Evolutionary conservation across 441 rosid species (phyloP).

Genomic region (Theobroma grandiflorum): DNA sequence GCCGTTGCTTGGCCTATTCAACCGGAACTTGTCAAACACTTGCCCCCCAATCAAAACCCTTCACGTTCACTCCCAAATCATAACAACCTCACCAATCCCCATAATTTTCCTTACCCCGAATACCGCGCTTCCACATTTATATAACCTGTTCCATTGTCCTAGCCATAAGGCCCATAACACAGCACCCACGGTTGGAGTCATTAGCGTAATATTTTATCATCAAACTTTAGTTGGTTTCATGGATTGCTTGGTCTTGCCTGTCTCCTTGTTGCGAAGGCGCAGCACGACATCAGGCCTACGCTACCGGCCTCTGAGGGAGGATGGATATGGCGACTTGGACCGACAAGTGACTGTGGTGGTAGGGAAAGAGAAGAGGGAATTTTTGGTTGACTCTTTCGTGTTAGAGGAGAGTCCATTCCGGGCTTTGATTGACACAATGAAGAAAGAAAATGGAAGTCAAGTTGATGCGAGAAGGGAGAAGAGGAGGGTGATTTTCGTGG

Average conservation of each 20-base stretch:
- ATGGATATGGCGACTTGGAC: slow-evolving; percentile 32
- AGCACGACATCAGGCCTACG: slow-evolving; percentile 44
- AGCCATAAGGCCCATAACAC: background rate
- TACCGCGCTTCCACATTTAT: background rate
- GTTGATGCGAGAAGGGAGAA: slow-evolving; percentile 24
- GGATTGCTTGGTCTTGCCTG: slow-evolving; percentile 78
- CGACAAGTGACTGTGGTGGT: slow-evolving; percentile 66
- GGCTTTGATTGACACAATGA: slow-evolving; percentile 50
- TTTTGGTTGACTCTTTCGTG: slow-evolving; percentile 66
- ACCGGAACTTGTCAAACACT: slow-evolving; percentile 29
- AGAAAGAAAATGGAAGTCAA: slow-evolving; percentile 12
- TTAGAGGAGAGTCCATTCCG: slow-evolving; percentile 72
- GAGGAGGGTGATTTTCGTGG: slow-evolving; percentile 55
- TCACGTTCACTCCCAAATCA: background rate
- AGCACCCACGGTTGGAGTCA: too few species aligned
- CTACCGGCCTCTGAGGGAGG: slow-evolving; percentile 49
- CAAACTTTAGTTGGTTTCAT: slow-evolving; percentile 28
- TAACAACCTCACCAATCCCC: background rate
- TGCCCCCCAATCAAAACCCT: background rate
- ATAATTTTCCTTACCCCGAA: background rate
- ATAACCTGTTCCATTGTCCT: background rate
- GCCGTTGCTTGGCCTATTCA: slow-evolving; percentile 53
- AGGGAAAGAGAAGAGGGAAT: slow-evolving; percentile 77
- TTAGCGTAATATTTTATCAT: too few species aligned
- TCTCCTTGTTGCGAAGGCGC: slow-evolving; percentile 50